phyloP scores from a whole-genome alignment of 2,329 filamentous ascomycete species.

The Monosporascus ibericus region DNA sequence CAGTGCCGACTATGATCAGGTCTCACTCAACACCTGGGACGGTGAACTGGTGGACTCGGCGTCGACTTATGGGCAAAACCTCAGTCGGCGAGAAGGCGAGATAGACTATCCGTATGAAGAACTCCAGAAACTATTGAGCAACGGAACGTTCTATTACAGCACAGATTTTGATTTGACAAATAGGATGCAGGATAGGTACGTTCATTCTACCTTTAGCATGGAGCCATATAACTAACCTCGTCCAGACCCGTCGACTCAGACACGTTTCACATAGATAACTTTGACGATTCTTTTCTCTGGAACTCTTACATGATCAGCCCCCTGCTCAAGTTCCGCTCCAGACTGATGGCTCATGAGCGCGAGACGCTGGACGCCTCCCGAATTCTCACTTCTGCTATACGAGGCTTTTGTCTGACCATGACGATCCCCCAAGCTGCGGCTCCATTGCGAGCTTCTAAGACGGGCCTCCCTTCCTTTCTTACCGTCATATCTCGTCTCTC shows the following conservation, averaged over 20 bases:
- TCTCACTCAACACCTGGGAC: constrained; percentile 50
- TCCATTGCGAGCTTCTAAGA: constrained; percentile 58
- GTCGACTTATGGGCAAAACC: constrained; percentile 42
- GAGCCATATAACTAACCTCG: constrained; percentile 11
- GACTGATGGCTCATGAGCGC: constrained; percentile 69
- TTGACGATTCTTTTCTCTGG: constrained; percentile 92
- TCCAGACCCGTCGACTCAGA: constrained; percentile 65
- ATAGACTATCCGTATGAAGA: constrained; percentile 86
- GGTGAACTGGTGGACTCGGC: constrained; percentile 40
- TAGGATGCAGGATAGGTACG: constrained; percentile 76
- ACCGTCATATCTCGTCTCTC: constrained; percentile 90
- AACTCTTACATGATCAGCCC: constrained; percentile 98
- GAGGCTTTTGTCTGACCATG: constrained; percentile 85
- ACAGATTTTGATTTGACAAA: constrained; percentile 97
- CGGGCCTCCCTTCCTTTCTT: constrained; percentile 73
- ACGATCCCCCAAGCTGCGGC: constrained; percentile 73
- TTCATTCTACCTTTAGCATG: constrained; percentile 8
- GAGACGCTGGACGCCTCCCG: constrained; percentile 76
- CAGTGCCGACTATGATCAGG: constrained; percentile 76
- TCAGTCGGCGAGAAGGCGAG: constrained; percentile 62
- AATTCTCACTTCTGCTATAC: constrained; percentile 87
- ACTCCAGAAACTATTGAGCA: constrained; percentile 83
- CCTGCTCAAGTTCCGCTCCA: constrained; percentile 79
- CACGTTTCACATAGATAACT: constrained; percentile 83
- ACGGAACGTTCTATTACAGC: constrained; percentile 96